Conservation (phyloP, 2,329 filamentous ascomycete genomes). For the Alternaria novae-zelandiae region DNA sequence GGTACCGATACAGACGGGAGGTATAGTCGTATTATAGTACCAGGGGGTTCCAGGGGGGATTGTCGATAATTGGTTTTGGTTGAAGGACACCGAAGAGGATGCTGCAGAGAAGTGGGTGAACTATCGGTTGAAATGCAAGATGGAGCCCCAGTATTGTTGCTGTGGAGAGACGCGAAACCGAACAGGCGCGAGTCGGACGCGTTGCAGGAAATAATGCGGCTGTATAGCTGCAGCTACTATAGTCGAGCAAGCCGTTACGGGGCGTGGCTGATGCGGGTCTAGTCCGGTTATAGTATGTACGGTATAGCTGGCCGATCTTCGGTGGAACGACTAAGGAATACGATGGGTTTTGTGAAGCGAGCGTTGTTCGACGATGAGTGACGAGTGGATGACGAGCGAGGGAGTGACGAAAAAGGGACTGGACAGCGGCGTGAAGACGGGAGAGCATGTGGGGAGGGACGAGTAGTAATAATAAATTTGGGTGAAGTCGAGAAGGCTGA, state of each 20-base stretch:
- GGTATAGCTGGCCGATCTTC: slow-evolving; percentile 21
- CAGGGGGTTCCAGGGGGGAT: slow-evolving; percentile 2
- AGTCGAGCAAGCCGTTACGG: slow-evolving; percentile 25
- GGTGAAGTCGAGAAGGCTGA: slow-evolving; percentile 36
- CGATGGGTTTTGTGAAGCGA: slow-evolving; percentile 24
- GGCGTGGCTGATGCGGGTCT: slow-evolving; percentile 40
- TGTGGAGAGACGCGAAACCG: slow-evolving; percentile 36
- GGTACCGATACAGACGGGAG: slow-evolving; percentile 2
- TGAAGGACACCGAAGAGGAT: slow-evolving; percentile 7
- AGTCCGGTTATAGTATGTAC: slow-evolving; percentile 21
- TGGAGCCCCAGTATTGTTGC: slow-evolving; percentile 32
- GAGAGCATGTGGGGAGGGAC: slow-evolving; percentile 38
- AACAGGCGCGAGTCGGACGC: slow-evolving; percentile 37
- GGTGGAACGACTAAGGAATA: slow-evolving; percentile 5
- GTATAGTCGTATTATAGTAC: slow-evolving; percentile 7
- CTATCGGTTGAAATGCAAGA: slow-evolving; percentile 27
- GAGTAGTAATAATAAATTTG: slow-evolving; percentile 43
- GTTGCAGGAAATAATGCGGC: slow-evolving; percentile 34
- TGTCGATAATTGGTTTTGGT: slow-evolving; percentile 11
- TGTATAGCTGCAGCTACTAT: slow-evolving; percentile 21
- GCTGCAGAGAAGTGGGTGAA: slow-evolving; percentile 12
- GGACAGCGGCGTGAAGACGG: slow-evolving; percentile 22
- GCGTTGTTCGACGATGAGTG: slow-evolving; percentile 18
- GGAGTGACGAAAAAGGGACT: slow-evolving; percentile 33
- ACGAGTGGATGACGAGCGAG: slow-evolving; percentile 28